Conservation (phyloP, 1,139 yeast species). For the Candida sojae region DNA sequence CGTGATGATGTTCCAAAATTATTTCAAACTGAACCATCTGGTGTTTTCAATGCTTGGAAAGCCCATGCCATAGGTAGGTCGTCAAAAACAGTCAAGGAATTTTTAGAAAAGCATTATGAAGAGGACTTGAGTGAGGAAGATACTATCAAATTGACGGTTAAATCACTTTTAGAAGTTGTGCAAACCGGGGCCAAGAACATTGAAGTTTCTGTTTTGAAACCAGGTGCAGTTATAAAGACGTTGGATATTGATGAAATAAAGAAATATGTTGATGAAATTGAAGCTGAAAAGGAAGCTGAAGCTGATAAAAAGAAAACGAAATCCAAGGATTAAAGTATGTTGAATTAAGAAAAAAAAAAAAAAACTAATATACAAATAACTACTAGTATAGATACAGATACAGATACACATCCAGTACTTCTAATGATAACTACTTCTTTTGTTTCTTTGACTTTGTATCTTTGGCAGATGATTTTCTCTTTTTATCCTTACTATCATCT, state of each 20-base stretch:
- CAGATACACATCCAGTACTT: neutral
- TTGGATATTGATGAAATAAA: constrained; percentile 75
- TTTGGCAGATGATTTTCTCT: constrained; percentile 23
- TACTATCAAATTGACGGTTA: constrained; percentile 79
- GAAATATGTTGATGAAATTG: constrained; percentile 77
- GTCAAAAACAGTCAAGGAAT: constrained; percentile 92
- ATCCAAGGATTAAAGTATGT: constrained; percentile 21
- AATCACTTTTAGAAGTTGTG: constrained; percentile 89
- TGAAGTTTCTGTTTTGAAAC: constrained; percentile 85
- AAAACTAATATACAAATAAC: neutral
- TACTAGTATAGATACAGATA: neutral
- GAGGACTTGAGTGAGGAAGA: constrained; percentile 69
- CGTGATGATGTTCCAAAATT: constrained; percentile 79
- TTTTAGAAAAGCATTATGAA: constrained; percentile 86
- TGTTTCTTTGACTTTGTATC: constrained; percentile 20
- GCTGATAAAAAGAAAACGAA: constrained; percentile 80
- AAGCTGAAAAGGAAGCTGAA: constrained; percentile 88
- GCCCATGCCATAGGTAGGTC: constrained; percentile 98
- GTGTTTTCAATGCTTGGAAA: constrained; percentile 98
- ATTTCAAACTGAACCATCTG: constrained; percentile 96
- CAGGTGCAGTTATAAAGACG: constrained; percentile 55
- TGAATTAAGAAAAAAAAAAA: too few relatives aligned
- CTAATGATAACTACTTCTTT: constrained; percentile 11
- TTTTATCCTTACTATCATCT: constrained; percentile 32
- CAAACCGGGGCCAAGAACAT: constrained; percentile 98